These are phyloP conservation scores for Fusarium musae DNA, from an alignment of 2,329 filamentous ascomycete genomes.

Conservation along the genomic window DNA sequence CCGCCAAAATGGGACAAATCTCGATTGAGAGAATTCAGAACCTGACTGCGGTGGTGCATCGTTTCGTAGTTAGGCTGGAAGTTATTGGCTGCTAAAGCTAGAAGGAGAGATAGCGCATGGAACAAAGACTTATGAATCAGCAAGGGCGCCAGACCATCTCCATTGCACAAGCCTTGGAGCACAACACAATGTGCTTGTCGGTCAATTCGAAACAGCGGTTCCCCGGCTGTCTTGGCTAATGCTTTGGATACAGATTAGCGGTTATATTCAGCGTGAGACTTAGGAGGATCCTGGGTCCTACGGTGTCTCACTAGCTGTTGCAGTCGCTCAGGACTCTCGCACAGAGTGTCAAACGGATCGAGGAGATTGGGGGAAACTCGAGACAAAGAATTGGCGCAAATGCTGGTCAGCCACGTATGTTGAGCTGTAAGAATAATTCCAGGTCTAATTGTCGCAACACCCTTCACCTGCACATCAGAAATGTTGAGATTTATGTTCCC, in stretches of 20 bases:
- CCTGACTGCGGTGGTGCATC: neutral
- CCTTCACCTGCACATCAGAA: accelerated
- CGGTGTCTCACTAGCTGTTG: constrained; percentile 3
- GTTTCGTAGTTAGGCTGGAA: constrained; percentile 1
- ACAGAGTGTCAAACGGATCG: constrained; percentile 1
- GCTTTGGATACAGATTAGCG: neutral
- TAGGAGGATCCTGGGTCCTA: neutral
- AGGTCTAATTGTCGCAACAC: neutral
- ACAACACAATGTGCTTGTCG: neutral
- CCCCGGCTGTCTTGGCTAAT: neutral
- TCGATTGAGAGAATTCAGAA: neutral
- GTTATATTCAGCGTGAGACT: accelerated
- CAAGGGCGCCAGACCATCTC: neutral
- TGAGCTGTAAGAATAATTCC: neutral
- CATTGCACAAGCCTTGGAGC: neutral
- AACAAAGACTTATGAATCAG: neutral
- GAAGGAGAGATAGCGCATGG: constrained; percentile 4
- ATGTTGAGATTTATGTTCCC: accelerated
- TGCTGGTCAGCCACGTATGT: accelerated
- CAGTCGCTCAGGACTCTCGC: neutral
- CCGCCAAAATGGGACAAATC: neutral
- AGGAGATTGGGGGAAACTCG: neutral
- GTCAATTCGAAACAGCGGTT: constrained; percentile 9
- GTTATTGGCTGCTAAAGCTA: neutral
- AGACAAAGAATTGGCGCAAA: neutral